Base-by-base conservation (phyloP, 176 grass and related monocot species). In the Rhynchospora breviuscula region DNA sequence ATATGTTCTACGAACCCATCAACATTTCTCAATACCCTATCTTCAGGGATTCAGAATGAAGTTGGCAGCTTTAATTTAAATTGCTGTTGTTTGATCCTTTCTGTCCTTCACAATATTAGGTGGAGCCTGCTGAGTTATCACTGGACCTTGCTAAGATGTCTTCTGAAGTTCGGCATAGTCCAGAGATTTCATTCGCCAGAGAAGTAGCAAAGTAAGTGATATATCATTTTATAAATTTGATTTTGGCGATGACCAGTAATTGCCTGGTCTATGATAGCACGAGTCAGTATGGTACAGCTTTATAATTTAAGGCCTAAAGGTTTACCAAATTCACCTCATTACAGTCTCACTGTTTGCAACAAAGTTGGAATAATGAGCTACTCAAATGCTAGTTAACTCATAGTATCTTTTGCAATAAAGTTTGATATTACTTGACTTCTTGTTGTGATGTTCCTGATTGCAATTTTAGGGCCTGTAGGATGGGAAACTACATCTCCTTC, bases 81-180 rank as follows among this genome's bases (percentile, higher is more conserved):
- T 77, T 40, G 35, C 35, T 40, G 35, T 78, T 23, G 35, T 78
- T 54, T 78, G 25, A 56, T 78, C 17, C 33, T 33, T 78, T 78
- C 48, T 78, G 7, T 0, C 25, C 57, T 73, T 87, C 21, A 71
- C 81, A 64, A 79, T 84, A 25, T 67, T 88, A 98, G 95, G 95
- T 98, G 14, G 95, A 98, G 84, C 90, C 92, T 86, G 84, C 87
- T 56, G 95, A 98, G 84, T 84, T 98, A 64, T 93, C 95, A 56
- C 85, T 94, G 63, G 95, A 98, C 76, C 91, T 98, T 93, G 87
- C 95, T 84, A 98, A 95, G 78, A 98, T 98, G 95, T 91, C 95
- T 89, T 67, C 75, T 80, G 86, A 94, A 84, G 89, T 98, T 54
- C 92, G 92, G 88, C 66, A 88, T 59, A 90, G 87, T 49, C 84